Percentiles rank a stretch among this genome's conserved stretches.
phyloP scores from a whole-genome alignment of 495 filamentous ascomycete species.

The Pseudotulostoma volvatum region DNA sequence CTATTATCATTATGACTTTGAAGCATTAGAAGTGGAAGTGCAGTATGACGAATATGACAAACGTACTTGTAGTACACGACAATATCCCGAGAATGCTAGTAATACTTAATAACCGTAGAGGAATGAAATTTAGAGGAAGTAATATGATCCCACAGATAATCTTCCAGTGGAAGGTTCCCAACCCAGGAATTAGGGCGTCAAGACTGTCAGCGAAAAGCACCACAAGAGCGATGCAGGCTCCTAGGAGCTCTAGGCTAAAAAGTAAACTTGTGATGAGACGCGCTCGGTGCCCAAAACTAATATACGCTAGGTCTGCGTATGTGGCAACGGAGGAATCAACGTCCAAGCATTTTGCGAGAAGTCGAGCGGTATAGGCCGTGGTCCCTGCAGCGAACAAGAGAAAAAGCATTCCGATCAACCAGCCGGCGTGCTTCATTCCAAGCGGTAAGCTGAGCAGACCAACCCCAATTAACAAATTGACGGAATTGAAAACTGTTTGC shows the following conservation, averaged over 20 bases:
- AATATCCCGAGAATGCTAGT: constrained; percentile 84
- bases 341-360: constrained; percentile 81
- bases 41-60: neutral
- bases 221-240: constrained; percentile 77
- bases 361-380: constrained; percentile 74
- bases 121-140: constrained; percentile 72
- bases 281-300: constrained; percentile 75
- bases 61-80: constrained; percentile 71
- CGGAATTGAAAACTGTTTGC: constrained; percentile 92
- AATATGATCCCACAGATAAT: constrained; percentile 67
- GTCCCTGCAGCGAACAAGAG: constrained; percentile 54
- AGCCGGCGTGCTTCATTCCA: constrained; percentile 78
- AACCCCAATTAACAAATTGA: constrained; percentile 87
- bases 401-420: constrained; percentile 67
- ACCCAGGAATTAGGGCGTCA: constrained; percentile 56
- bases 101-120: constrained; percentile 70
- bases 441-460: constrained; percentile 80
- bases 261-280: constrained; percentile 67
- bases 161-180: constrained; percentile 67
- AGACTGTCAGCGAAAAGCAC: constrained; percentile 90
- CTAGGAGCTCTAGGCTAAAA: constrained; percentile 78
- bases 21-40: constrained; percentile 9
- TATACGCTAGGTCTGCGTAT: constrained; percentile 85
- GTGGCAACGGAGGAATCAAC: constrained; percentile 65
- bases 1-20: constrained; percentile 61